Conservation (phyloP, 805 yeast genomes). For the Yamadazyma endophytica region DNA sequence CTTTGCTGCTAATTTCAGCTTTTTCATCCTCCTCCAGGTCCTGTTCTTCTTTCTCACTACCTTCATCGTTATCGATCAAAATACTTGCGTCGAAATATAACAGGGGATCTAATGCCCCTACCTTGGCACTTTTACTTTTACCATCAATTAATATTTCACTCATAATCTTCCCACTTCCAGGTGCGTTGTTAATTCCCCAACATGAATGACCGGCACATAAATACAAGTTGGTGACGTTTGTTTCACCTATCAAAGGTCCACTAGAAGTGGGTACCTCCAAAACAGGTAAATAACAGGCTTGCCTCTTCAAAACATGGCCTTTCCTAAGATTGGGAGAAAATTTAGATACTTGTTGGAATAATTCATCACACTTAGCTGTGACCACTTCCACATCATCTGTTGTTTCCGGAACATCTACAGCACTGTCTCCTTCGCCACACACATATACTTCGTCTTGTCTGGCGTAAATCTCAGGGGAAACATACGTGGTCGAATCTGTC, state of each 20-base stretch:
- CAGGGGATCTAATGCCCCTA: conserved; percentile 80
- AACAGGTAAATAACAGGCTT: conserved; percentile 95
- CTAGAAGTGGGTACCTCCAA: conserved; percentile 87
- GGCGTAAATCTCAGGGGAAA: conserved; percentile 92
- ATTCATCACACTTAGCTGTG: conserved; percentile 80
- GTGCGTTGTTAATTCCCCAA: conserved; percentile 98
- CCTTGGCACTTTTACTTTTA: conserved; percentile 68
- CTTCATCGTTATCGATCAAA: conserved; percentile 21
- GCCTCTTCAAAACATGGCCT: conserved; percentile 76
- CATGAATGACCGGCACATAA: conserved; percentile 94
- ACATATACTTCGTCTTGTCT: conserved; percentile 94
- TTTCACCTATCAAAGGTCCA: conserved; percentile 93
- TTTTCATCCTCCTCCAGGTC: no score
- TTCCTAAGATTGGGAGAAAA: conserved; percentile 63
- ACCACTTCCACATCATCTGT: conserved; percentile 91
- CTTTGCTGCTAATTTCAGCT: no score
- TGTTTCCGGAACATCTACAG: conserved; percentile 87
- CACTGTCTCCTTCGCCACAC: conserved; percentile 94
- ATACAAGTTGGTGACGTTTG: conserved; percentile 74
- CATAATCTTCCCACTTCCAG: conserved; percentile 92
- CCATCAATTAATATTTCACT: conserved; percentile 87
- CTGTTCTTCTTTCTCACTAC: no score
- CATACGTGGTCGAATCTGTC: conserved; percentile 61
- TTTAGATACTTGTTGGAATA: conserved; percentile 76
- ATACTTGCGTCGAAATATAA: conserved; percentile 76